Conservation (phyloP, 2,329 filamentous ascomycete species). For the Paecilomyces dactylethromorphus region DNA sequence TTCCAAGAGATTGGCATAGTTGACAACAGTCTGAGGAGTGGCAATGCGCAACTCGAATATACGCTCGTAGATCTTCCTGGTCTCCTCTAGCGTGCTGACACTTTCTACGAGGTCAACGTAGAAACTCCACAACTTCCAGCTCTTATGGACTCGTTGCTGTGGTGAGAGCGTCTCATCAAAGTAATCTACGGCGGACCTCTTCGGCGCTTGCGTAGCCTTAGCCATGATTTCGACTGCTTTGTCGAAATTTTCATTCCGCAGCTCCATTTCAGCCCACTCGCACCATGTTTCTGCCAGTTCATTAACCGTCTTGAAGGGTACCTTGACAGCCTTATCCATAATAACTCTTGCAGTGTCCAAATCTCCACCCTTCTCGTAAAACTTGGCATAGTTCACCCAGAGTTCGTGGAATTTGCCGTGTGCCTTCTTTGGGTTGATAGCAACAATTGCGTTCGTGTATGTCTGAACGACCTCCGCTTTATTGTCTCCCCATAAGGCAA, state of each 20-base stretch:
- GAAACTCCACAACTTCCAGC: slow-evolving; percentile 99
- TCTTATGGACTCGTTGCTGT: slow-evolving; percentile 96
- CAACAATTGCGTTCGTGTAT: slow-evolving; percentile 87
- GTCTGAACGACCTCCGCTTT: slow-evolving; percentile 85
- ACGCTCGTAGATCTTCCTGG: slow-evolving; percentile 87
- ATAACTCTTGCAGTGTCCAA: slow-evolving; percentile 80
- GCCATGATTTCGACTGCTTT: slow-evolving; percentile 93
- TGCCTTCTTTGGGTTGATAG: slow-evolving; percentile 90
- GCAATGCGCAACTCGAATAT: slow-evolving; percentile 98
- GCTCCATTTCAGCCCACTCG: slow-evolving; percentile 97
- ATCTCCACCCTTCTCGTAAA: slow-evolving; percentile 87
- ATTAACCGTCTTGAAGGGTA: slow-evolving; percentile 94
- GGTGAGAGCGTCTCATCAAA: slow-evolving; percentile 92
- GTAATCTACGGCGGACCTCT: slow-evolving; percentile 96
- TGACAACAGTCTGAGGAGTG: slow-evolving; percentile 96
- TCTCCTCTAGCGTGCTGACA: slow-evolving; percentile 84
- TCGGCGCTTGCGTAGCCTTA: slow-evolving; percentile 93
- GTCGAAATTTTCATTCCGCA: slow-evolving; percentile 93
- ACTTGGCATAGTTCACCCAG: slow-evolving; percentile 94
- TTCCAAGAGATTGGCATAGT: slow-evolving; percentile 92
- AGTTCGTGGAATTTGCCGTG: slow-evolving; percentile 89
- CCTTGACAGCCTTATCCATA: slow-evolving; percentile 96
- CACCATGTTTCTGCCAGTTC: slow-evolving; percentile 98
- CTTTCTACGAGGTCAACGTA: slow-evolving; percentile 97
- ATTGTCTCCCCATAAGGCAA: slow-evolving; percentile 93